Evolutionary conservation across 177 flowering plant genomes (phyloP).

Genomic region (Tripterygium wilfordii): DNA sequence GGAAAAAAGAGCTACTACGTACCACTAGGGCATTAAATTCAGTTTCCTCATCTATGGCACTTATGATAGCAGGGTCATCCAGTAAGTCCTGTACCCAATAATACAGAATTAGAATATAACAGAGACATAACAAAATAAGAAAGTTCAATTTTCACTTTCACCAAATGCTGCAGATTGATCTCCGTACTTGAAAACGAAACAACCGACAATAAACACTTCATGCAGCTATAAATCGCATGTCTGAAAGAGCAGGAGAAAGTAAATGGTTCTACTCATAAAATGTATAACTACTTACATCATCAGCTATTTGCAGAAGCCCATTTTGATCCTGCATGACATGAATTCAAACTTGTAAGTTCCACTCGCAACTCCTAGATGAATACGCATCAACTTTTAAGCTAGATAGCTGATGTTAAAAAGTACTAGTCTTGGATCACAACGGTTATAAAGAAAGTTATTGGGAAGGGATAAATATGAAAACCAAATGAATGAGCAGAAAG

Average conservation of each 20-base stretch:
- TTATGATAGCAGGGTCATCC: slow-evolving; percentile 73
- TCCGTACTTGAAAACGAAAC: too few species aligned
- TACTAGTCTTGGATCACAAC: background rate
- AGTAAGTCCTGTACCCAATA: slow-evolving; percentile 54
- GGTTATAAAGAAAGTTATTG: background rate
- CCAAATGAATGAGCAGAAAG: background rate
- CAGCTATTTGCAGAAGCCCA: slow-evolving; percentile 74
- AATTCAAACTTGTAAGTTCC: slow-evolving; percentile 2
- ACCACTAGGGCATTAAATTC: slow-evolving; percentile 97
- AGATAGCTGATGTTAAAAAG: too few species aligned
- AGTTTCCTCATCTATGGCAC: slow-evolving; percentile 93
- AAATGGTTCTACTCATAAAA: background rate
- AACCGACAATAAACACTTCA: too few species aligned
- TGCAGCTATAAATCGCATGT: too few species aligned
- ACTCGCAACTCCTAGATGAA: background rate
- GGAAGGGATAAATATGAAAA: background rate
- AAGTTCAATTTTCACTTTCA: too few species aligned
- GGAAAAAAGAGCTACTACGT: slow-evolving; percentile 12
- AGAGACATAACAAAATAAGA: too few species aligned
- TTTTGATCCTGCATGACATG: slow-evolving; percentile 55
- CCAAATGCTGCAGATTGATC: too few species aligned
- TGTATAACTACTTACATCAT: slow-evolving; percentile 63
- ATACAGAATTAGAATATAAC: too few species aligned
- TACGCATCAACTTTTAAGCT: too few species aligned
- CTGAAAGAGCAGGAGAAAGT: background rate